A percentile compares a stretch with the other conserved stretches of the same genome.
These are phyloP conservation scores for Lumnitzera racemosa DNA, from an alignment of 345 rosid species.

Conservation along the genomic window DNA sequence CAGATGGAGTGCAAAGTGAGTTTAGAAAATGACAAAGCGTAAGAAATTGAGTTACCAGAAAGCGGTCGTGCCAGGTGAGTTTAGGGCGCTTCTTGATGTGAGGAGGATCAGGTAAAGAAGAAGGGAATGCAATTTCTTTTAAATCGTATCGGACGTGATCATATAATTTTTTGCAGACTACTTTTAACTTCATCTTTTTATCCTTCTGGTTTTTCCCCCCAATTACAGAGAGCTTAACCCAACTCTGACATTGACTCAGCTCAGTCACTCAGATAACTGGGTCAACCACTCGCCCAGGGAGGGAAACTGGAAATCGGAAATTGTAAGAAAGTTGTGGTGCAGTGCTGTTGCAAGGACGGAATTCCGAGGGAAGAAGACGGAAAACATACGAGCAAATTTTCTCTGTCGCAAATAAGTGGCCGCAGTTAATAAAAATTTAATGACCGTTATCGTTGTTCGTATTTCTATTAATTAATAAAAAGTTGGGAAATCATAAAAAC, in stretches of 20 bases:
- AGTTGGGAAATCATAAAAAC: too few species aligned
- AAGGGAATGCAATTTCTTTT: slow-evolving; percentile 89
- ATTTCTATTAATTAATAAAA: too few species aligned
- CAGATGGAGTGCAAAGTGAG: background rate
- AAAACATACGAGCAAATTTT: too few species aligned
- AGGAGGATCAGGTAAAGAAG: slow-evolving; percentile 88
- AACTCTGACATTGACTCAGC: background rate
- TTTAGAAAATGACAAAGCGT: background rate
- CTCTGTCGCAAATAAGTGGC: too few species aligned
- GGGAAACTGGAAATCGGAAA: too few species aligned
- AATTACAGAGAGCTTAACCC: background rate
- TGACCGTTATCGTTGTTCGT: too few species aligned
- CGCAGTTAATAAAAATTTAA: too few species aligned
- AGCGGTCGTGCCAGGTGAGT: slow-evolving; percentile 71
- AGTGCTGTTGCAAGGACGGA: too few species aligned
- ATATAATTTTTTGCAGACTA: slow-evolving; percentile 45
- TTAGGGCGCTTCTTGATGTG: slow-evolving; percentile 66
- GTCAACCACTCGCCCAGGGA: too few species aligned
- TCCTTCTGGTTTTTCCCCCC: background rate
- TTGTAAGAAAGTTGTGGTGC: too few species aligned
- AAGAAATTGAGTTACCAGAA: slow-evolving; percentile 31
- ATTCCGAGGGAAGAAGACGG: too few species aligned
- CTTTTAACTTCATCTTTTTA: slow-evolving; percentile 47
- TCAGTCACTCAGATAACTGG: too few species aligned
- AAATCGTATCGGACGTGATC: slow-evolving; percentile 74